These are phyloP conservation scores for Tolypocladium endophyticum DNA, from an alignment of 2,329 filamentous ascomycete species.

Conservation along the genomic window DNA sequence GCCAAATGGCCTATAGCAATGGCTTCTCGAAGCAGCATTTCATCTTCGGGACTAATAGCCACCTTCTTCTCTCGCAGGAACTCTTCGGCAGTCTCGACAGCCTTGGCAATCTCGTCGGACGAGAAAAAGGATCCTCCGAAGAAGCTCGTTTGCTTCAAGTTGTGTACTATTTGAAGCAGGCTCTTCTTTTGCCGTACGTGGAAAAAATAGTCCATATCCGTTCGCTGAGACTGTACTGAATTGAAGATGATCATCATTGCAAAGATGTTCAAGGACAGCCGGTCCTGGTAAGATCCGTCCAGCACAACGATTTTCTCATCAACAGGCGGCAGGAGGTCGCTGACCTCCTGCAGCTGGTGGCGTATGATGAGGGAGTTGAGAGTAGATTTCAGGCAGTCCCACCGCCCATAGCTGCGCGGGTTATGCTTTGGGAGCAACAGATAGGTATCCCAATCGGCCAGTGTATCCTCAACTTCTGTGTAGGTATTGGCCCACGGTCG, in stretches of 20 bases:
- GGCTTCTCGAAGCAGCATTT: conserved; percentile 47
- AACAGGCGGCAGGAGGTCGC: conserved; percentile 57
- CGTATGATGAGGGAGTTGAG: conserved; percentile 76
- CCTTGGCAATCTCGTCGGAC: conserved; percentile 47
- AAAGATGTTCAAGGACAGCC: conserved; percentile 73
- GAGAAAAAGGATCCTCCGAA: conserved; percentile 73
- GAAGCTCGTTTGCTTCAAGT: conserved; percentile 75
- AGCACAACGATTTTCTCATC: conserved; percentile 62
- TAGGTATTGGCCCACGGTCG: conserved; percentile 65
- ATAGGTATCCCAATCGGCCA: conserved; percentile 63
- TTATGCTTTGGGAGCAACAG: conserved; percentile 49
- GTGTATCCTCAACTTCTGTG: conserved; percentile 40
- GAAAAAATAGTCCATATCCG: conserved; percentile 81
- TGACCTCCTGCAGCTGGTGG: conserved; percentile 65
- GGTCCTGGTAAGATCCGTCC: conserved; percentile 77
- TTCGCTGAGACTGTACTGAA: conserved; percentile 75
- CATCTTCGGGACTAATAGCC: conserved; percentile 50
- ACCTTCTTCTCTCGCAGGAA: conserved; percentile 58
- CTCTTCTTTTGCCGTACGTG: conserved; percentile 61
- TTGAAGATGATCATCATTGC: conserved; percentile 78
- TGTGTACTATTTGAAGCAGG: conserved; percentile 60
- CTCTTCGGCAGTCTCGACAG: conserved; percentile 53
- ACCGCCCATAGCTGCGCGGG: conserved; percentile 41
- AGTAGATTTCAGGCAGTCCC: conserved; percentile 54
- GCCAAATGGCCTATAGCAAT: conserved; percentile 55